Base-by-base conservation (phyloP, 306 rosid genomes). In the Echinosophora koreensis region DNA sequence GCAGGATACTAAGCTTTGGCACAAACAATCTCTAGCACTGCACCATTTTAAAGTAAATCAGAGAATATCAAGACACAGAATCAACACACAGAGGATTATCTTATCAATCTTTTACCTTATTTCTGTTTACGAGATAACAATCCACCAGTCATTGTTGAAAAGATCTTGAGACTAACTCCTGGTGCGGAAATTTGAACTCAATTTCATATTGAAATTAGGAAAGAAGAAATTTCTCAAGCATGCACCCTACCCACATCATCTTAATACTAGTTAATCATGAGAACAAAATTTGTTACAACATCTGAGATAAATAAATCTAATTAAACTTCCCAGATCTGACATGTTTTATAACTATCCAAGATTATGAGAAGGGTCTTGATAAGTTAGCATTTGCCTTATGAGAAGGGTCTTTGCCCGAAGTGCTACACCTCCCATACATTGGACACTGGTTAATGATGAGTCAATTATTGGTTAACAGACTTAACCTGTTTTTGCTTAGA, bases 41-140 rank as follows among this genome's bases (percentile, higher is more conserved):
- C 39, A 18, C 16, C 16, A 52, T 32, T n/a, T 70, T 42, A 41
- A 69, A 69, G 47, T 50, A 4, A 52, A 69, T 16, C 63, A 70
- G 64, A 37, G 34, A 54, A 54, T 1, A 22, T 22, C 62, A 69
- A 50, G 47, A 69, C 32, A 32, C 41, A 69, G 10, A 52, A 52
- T 54, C 17, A 54, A n/a, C n/a, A n/a, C n/a, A n/a, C n/a, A 71
- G 15, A 16, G 22, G 22, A 22, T 22, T 22, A 22, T 22, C 22
- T 22, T 1, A 22, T 22, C 22, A 0, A 22, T 22, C 64, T 8
- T 17, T 63, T 7, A 8, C 11, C 50, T 35, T 18, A 3, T 44
- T 3, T 44, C 38, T 4, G 3, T 16, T 18, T 18, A 10, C 6
- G 18, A 32, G 8, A 59, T 30, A 32, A 22, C 22, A 30, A 2